Evolutionary conservation across 2,329 filamentous ascomycete genomes (phyloP), one percentile per base, ranked within the genome.

Genomic region (Fusarium equiseti): DNA sequence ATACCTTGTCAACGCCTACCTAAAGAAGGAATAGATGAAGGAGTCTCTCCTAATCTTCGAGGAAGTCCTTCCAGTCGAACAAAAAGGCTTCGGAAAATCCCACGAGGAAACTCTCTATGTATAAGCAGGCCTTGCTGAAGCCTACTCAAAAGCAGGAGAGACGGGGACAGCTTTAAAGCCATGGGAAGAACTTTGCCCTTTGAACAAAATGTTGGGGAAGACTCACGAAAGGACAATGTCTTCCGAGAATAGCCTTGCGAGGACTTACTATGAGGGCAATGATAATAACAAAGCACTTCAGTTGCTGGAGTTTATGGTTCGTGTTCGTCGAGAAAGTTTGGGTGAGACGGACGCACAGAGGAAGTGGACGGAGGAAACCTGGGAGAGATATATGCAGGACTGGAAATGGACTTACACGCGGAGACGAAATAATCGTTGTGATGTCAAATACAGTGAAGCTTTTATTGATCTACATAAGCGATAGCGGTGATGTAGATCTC

Each of bases 151-250:
- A 5, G 22, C 4, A 3, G 27, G 20, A 3, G 22, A 42, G 4
- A 20, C 24, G 0, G 16, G 3, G 3, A 42, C 32, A 1, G 26
- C 9, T 0, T 40, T 32, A 1, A 29, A 9, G 1, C 9, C 20
- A 1, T 52, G n/a, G 6, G 45, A 42, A 5, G 26, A 20, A 1
- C n/a, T 20, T 52, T 2, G 20, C 20, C 20, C 20, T 20, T 20
- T 20, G 20, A 20, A 20, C 20, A 20, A 20, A 20, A 20, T 1
- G 1, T 52, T 2, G 13, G 32, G 32, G 6, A 6, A 4, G 2
- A 5, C 8, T 1, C 6, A 31, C 4, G 15, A 5, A 2, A 2
- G 4, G 6, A 43, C 27, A 1, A 43, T 44, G 27, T 8, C 1
- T 12, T 53, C 22, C 0, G 48, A 53, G 2, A 35, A 59, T 22